phyloP scores from a whole-genome alignment of 805 yeast species.

The Wickerhamomyces strasburgensis region DNA sequence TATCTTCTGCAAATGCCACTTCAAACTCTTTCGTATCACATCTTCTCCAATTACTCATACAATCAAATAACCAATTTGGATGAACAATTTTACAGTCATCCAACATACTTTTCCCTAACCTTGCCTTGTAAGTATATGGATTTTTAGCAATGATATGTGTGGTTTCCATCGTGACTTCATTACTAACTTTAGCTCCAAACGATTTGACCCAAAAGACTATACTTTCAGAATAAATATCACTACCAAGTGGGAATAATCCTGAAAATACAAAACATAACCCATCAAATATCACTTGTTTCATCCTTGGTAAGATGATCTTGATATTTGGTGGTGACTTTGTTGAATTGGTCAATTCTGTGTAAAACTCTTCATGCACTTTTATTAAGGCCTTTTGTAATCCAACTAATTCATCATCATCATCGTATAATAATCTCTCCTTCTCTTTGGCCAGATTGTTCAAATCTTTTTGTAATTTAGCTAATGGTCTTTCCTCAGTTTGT shows the following conservation, averaged over 20 bases:
- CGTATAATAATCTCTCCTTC: slow-evolving; percentile 47
- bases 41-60: slow-evolving; percentile 73
- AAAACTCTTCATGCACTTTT: slow-evolving; percentile 65
- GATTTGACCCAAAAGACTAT: slow-evolving; percentile 89
- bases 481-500: slow-evolving; percentile 77
- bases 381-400: slow-evolving; percentile 58
- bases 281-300: slow-evolving; percentile 64
- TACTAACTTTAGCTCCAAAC: slow-evolving; percentile 82
- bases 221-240: slow-evolving; percentile 67
- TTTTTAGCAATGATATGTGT: slow-evolving; percentile 87
- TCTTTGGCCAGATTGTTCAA: slow-evolving; percentile 38
- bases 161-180: slow-evolving; percentile 64
- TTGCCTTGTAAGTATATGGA: slow-evolving; percentile 78
- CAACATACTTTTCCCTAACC: slow-evolving; percentile 64
- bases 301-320: slow-evolving; percentile 62
- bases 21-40: slow-evolving; percentile 58
- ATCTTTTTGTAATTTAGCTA: slow-evolving; percentile 76
- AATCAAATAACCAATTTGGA: slow-evolving; percentile 89
- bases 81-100: slow-evolving; percentile 69
- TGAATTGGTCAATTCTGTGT: slow-evolving; percentile 37
- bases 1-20: slow-evolving; percentile 46
- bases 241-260: slow-evolving; percentile 86
- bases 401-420: slow-evolving; percentile 75
- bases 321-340: slow-evolving; percentile 57
- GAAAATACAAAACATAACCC: slow-evolving; percentile 74